Conservation (phyloP, 2,329 filamentous ascomycete species). For the Diaporthe australafricana region DNA sequence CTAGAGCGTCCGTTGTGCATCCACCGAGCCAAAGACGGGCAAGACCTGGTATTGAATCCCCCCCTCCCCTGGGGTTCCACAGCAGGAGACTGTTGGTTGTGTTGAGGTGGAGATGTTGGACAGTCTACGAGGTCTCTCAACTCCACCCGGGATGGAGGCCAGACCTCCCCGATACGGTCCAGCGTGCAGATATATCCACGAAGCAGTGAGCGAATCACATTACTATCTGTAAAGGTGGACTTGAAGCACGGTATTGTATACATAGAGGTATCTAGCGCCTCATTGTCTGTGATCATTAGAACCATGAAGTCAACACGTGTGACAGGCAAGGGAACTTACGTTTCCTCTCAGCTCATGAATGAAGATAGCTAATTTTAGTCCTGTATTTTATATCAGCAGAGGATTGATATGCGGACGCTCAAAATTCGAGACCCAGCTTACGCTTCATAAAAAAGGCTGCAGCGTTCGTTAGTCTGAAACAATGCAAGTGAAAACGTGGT, state of each 20-base stretch:
- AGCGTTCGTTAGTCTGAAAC: background rate
- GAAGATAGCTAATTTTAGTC: too few species aligned
- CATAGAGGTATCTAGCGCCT: too few species aligned
- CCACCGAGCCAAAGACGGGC: background rate
- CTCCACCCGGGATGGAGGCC: conserved; percentile 15
- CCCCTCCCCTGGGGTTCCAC: background rate
- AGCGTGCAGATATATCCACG: background rate
- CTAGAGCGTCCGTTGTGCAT: background rate
- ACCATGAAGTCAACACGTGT: too few species aligned
- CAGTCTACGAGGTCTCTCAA: background rate
- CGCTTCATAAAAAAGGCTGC: background rate
- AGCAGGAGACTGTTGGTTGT: conserved; percentile 5
- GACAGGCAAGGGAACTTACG: too few species aligned
- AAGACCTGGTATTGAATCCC: background rate
- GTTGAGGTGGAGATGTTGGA: background rate
- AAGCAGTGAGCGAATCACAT: background rate
- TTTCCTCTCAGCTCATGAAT: background rate
- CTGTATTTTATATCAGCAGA: background rate
- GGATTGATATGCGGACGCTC: background rate
- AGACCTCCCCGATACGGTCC: background rate
- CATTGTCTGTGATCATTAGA: too few species aligned
- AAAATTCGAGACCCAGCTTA: background rate
- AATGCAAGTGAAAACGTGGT: too few species aligned
- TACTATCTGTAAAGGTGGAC: too few species aligned
- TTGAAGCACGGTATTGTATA: too few species aligned